Conservation (phyloP, 139 green algal genomes). For the Zygnema cylindricum region DNA sequence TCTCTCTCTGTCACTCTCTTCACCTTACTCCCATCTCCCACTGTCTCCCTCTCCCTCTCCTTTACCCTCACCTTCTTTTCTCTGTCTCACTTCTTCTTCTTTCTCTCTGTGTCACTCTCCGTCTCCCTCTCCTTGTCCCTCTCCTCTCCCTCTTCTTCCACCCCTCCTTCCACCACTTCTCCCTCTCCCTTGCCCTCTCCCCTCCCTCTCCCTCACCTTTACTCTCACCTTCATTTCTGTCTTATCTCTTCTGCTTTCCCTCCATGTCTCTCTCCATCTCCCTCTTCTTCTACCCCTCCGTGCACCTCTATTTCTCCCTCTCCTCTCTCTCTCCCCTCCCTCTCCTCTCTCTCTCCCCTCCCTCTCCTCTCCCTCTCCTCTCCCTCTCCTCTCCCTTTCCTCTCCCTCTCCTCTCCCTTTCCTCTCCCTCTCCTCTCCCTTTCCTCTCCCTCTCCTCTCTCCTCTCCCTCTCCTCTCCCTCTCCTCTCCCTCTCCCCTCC, state of each 20-base stretch:
- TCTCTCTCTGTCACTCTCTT: too few species aligned
- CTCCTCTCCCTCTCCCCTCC: neutral
- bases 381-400: neutral
- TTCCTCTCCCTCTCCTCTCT: too few species aligned
- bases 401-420: neutral
- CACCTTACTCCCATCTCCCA: too few species aligned
- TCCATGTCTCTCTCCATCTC: neutral
- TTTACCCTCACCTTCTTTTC: too few species aligned
- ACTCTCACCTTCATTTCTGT: neutral
- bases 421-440: neutral
- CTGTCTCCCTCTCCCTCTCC: too few species aligned
- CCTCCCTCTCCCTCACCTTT: neutral
- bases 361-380: too few species aligned
- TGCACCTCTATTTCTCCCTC: neutral
- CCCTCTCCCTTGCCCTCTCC: neutral
- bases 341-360: neutral
- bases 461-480: neutral
- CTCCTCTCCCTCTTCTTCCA: too few species aligned
- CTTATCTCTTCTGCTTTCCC: neutral
- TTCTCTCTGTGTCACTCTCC: too few species aligned
- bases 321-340: neutral
- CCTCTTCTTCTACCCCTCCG: neutral
- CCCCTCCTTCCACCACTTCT: neutral
- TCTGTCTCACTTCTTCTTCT: too few species aligned
- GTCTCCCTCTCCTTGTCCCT: too few species aligned